These are phyloP conservation scores for Amoebophrya sp. DNA, from an alignment of 169 alveolate genomes.

Conservation along the genomic window DNA sequence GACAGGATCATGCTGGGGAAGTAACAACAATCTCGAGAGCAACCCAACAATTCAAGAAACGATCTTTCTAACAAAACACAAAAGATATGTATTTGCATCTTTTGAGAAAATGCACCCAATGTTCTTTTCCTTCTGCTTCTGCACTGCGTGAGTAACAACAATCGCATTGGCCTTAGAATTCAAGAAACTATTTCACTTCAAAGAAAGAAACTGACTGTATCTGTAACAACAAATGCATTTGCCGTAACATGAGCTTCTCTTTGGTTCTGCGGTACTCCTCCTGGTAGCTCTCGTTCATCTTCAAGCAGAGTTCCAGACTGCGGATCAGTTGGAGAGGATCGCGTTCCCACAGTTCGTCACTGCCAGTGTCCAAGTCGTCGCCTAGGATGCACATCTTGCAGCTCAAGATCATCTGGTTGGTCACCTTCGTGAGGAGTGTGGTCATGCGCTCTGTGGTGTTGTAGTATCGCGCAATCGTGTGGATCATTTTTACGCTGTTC, in stretches of 20 bases:
- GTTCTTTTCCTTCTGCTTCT: too few species aligned
- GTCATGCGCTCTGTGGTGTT: slow-evolving; percentile 91
- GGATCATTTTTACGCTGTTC: slow-evolving; percentile 87
- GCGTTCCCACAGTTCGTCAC: slow-evolving; percentile 71
- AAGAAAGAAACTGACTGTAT: too few species aligned
- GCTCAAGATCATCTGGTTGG: slow-evolving; percentile 83
- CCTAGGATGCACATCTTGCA: slow-evolving; percentile 78
- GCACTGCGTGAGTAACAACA: too few species aligned
- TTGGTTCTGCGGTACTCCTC: slow-evolving; percentile 66
- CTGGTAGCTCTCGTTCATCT: slow-evolving; percentile 82
- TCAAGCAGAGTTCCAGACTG: slow-evolving; percentile 80
- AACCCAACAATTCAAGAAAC: too few species aligned
- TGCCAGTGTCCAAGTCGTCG: slow-evolving; percentile 24
- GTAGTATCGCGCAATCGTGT: slow-evolving; percentile 92
- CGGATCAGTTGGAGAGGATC: slow-evolving; percentile 81
- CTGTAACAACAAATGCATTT: too few species aligned
- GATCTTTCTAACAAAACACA: too few species aligned
- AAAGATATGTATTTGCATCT: too few species aligned
- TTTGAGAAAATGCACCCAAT: too few species aligned
- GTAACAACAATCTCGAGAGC: too few species aligned
- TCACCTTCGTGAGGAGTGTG: slow-evolving; percentile 86
- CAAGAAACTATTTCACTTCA: too few species aligned
- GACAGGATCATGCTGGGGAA: too few species aligned
- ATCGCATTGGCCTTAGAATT: too few species aligned
- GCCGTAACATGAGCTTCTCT: slow-evolving; percentile 70